A percentile compares a stretch with the other conserved stretches of the same genome.
phyloP scores from a whole-genome alignment of 2,329 filamentous ascomycete species.

The Ceratocystis variospora region DNA sequence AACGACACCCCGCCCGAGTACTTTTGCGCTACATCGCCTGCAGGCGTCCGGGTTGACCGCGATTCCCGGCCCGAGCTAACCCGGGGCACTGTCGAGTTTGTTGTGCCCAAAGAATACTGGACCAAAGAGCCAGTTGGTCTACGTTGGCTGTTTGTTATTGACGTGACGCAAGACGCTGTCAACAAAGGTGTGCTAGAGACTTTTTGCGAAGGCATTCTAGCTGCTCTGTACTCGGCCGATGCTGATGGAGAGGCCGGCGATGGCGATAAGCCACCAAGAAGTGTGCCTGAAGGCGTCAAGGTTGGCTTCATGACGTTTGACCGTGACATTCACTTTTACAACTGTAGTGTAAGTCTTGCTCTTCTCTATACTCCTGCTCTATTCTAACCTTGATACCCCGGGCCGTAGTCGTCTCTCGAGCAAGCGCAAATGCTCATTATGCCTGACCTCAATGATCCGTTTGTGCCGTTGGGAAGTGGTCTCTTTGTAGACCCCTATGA shows the following conservation, averaged over 20 bases:
- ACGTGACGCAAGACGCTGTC: constrained; percentile 81
- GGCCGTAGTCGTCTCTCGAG: constrained; percentile 51
- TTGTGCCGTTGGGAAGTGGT: constrained; percentile 79
- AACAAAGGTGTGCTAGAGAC: constrained; percentile 84
- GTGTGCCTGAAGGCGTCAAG: constrained; percentile 65
- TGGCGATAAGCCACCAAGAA: constrained; percentile 38
- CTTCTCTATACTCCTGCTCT: background rate
- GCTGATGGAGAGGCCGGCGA: constrained; percentile 33
- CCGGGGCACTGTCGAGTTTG: constrained; percentile 85
- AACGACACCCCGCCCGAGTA: constrained; percentile 87
- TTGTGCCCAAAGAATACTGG: constrained; percentile 98
- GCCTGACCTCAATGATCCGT: constrained; percentile 93
- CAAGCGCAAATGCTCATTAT: constrained; percentile 97
- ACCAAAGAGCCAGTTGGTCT: constrained; percentile 82
- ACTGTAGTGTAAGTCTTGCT: constrained; percentile 55
- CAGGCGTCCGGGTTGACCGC: constrained; percentile 75
- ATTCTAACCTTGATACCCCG: constrained; percentile 18
- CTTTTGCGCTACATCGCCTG: constrained; percentile 78
- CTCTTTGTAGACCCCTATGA: constrained; percentile 91
- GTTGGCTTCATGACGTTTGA: constrained; percentile 94
- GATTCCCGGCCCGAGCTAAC: constrained; percentile 80
- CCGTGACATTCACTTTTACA: constrained; percentile 96
- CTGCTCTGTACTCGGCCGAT: constrained; percentile 60
- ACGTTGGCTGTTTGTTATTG: constrained; percentile 80
- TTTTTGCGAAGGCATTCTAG: constrained; percentile 77